phyloP scores from a whole-genome alignment of 1,284 basidiomycete species.

The Waitea zeae region DNA sequence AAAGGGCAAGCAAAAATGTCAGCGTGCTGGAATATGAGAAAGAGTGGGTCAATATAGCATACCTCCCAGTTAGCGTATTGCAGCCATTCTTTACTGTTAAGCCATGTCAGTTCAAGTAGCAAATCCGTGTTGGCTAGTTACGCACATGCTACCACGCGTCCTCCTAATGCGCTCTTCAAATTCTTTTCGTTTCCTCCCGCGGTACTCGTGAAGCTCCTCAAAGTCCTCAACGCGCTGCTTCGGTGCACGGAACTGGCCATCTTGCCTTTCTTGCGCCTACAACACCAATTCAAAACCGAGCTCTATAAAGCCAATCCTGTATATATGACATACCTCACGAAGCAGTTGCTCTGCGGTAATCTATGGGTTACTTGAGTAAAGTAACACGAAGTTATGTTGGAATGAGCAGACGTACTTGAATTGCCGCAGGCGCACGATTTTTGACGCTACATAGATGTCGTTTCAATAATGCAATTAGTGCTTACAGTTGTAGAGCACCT shows the following conservation, averaged over 20 bases:
- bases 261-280: slow-evolving; percentile 92
- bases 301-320: slow-evolving; percentile 4
- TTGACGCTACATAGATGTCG: slow-evolving; percentile 48
- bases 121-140: slow-evolving; percentile 4
- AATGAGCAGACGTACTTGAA: slow-evolving; percentile 42
- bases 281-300: slow-evolving; percentile 3
- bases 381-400: not conserved
- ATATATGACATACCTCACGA: slow-evolving; percentile 81
- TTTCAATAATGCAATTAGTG: slow-evolving; percentile 2
- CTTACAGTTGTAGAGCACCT: slow-evolving; percentile 5
- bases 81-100: slow-evolving; percentile 56
- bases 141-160: slow-evolving; percentile 73
- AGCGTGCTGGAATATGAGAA: too few species aligned
- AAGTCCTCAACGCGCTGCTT: slow-evolving; percentile 92
- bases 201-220: slow-evolving; percentile 94
- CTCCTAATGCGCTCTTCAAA: slow-evolving; percentile 92
- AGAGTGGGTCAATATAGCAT: too few species aligned
- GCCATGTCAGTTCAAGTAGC: slow-evolving; percentile 2
- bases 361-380: slow-evolving; percentile 20
- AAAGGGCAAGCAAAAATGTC: too few species aligned
- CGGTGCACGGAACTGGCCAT: slow-evolving; percentile 80
- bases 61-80: slow-evolving; percentile 80
- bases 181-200: slow-evolving; percentile 87
- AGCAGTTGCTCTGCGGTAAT: slow-evolving; percentile 97
- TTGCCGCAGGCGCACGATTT: slow-evolving; percentile 83